Evolutionary conservation across 2,329 filamentous ascomycete species (phyloP), one percentile per base, ranked within the genome.

Genomic region (Microsporum audouinii): DNA sequence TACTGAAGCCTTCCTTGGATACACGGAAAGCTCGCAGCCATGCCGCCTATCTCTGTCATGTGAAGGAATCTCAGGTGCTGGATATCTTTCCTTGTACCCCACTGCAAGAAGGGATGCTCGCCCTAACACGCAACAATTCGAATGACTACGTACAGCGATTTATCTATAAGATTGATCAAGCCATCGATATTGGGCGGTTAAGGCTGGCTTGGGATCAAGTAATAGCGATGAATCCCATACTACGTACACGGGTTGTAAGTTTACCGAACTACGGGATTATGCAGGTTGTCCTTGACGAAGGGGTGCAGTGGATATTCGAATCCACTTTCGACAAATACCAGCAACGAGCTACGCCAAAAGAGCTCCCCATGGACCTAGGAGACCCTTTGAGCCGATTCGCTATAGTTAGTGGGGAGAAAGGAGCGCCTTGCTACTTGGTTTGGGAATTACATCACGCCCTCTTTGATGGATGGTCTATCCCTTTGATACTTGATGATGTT

Each of bases 101-200:
- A 3, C 65, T 76, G 0, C 75, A 77, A 61, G 73, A 75, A 64
- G 74, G 72, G 2, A 67, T 77, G 2, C 59, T 76, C 41, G 72
- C 73, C 0, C 66, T 75, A 14, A 72, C 71, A 0, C 67, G 67
- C 31, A 71, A 70, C 57, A 64, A 72, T 39, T 62, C 66, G 4
- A 72, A 71, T 7, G 70, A 71, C 6, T 77, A 76, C 57, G 68
- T 74, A 12, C 70, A 69, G 1, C 69, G 71, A 38, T 69, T 69
- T 33, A 62, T 71, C 2, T 65, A 71, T 12, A 49, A 62, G 0
- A 63, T 77, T 0, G 63, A 66, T 0, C n/a, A 36, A 2, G 45
- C 62, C 2, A 58, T 72, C 0, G 68, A 75, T 33, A 36, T 73
- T 2, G 49, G 56, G 2, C 70, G 69, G 14, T 70, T 78, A 64